Conservation (phyloP, 148 eudicot genomes). For the Fagopyrum homotropicum region DNA sequence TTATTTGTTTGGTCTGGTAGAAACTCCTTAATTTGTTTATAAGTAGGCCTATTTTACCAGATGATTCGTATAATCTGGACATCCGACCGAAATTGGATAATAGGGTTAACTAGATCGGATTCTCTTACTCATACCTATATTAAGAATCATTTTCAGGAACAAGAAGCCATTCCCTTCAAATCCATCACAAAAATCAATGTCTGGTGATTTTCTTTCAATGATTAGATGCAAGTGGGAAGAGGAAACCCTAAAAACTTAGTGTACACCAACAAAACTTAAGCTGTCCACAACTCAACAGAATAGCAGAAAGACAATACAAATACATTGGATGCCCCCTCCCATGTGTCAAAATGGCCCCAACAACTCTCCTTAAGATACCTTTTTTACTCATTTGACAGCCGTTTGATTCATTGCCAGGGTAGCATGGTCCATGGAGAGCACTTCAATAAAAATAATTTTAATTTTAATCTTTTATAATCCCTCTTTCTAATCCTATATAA, state of each 20-base stretch:
- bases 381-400: conserved; percentile 8
- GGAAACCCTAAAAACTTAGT: not conserved
- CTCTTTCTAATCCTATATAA: conserved; percentile 7
- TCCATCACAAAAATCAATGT: conserved; percentile 3
- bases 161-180: not conserved
- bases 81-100: no score
- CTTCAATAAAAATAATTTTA: not conserved
- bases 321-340: conserved; percentile 8
- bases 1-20: no score
- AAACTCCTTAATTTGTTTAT: no score
- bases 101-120: no score
- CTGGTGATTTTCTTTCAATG: not conserved
- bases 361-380: not conserved
- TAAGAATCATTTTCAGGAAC: not conserved
- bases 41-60: no score
- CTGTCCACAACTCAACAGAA: conserved; percentile 10
- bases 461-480: not conserved
- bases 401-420: conserved; percentile 8
- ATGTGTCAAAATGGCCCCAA: not conserved
- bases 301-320: not conserved
- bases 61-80: no score
- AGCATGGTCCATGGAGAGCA: not conserved
- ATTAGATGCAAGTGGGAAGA: conserved; percentile 3
- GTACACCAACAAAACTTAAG: conserved; percentile 8
- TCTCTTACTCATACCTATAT: no score